phyloP scores from a whole-genome alignment of 83 land plant genomes.

The Isoetes engelmannii region DNA sequence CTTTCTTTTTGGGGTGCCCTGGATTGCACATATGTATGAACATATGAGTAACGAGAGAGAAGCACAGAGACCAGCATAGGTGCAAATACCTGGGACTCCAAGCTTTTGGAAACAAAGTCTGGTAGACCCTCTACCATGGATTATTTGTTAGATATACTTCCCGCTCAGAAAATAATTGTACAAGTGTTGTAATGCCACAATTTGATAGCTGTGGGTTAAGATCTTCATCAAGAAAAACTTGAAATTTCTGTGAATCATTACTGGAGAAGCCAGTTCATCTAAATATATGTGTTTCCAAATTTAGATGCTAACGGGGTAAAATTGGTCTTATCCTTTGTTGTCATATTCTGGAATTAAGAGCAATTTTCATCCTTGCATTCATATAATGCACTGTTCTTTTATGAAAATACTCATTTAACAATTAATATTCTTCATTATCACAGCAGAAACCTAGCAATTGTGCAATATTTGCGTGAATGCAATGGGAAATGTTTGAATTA shows the following conservation, averaged over 20 bases:
- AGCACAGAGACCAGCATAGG: constrained; percentile 71
- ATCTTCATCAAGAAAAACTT: constrained; percentile 75
- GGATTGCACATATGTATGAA: no score
- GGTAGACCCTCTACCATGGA: no score
- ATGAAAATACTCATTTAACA: constrained; percentile 59
- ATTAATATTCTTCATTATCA: constrained; percentile 68
- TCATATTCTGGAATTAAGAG: constrained; percentile 71
- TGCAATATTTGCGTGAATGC: constrained; percentile 58
- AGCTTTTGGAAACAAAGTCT: no score
- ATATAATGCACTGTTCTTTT: constrained; percentile 65
- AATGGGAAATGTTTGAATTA: constrained; percentile 62
- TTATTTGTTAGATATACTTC: no score
- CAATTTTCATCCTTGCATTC: constrained; percentile 65
- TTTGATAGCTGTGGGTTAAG: constrained; percentile 74
- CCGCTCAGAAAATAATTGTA: constrained; percentile 60
- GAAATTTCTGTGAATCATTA: constrained; percentile 72
- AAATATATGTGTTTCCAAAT: constrained; percentile 61
- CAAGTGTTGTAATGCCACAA: constrained; percentile 63
- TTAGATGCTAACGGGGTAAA: no score
- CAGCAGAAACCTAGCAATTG: constrained; percentile 61
- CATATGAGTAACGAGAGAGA: no score
- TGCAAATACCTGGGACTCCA: constrained; percentile 48
- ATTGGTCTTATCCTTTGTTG: constrained; percentile 79
- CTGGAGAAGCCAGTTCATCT: constrained; percentile 77
- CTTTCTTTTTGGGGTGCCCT: no score